A percentile compares a stretch with the other conserved stretches of the same genome.
Evolutionary conservation across 2,329 filamentous ascomycete species (phyloP).

Genomic region (Paecilomyces variotii): DNA sequence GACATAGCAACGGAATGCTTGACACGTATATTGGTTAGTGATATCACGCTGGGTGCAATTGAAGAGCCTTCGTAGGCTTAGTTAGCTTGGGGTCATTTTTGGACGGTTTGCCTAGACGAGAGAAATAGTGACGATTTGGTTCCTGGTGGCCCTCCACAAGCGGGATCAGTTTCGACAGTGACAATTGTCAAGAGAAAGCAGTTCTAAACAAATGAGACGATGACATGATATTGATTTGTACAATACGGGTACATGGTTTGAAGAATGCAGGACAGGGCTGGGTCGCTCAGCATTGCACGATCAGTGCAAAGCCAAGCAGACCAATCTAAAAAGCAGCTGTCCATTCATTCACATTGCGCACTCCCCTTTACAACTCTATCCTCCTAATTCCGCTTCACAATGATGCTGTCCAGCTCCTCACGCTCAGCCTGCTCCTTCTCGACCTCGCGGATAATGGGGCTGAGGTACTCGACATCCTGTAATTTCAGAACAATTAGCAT

Average conservation of each 20-base stretch:
- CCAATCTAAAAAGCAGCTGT: background rate
- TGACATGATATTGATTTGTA: slow-evolving; percentile 29
- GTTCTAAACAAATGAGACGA: slow-evolving; percentile 14
- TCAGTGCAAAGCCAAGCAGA: background rate
- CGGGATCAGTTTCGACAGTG: background rate
- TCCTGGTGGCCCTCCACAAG: too few species aligned
- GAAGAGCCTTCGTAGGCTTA: too few species aligned
- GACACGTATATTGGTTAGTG: too few species aligned
- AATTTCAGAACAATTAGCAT: slow-evolving; percentile 14
- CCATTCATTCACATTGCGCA: background rate
- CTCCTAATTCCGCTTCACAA: slow-evolving; percentile 42
- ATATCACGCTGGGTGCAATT: too few species aligned
- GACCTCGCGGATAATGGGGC: slow-evolving; percentile 60
- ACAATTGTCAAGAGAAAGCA: background rate
- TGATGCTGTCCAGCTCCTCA: slow-evolving; percentile 59
- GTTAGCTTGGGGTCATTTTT: too few species aligned
- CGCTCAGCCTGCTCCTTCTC: slow-evolving; percentile 61
- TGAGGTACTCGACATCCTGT: slow-evolving; percentile 60
- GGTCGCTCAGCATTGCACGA: background rate
- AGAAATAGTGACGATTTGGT: background rate
- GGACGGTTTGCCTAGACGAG: too few species aligned
- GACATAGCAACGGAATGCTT: too few species aligned
- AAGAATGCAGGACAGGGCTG: slow-evolving; percentile 1
- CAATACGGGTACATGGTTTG: slow-evolving; percentile 28
- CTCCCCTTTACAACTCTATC: slow-evolving; percentile 1